Conservation (phyloP, 1,284 basidiomycete species). For the Fomitopsis betulina region DNA sequence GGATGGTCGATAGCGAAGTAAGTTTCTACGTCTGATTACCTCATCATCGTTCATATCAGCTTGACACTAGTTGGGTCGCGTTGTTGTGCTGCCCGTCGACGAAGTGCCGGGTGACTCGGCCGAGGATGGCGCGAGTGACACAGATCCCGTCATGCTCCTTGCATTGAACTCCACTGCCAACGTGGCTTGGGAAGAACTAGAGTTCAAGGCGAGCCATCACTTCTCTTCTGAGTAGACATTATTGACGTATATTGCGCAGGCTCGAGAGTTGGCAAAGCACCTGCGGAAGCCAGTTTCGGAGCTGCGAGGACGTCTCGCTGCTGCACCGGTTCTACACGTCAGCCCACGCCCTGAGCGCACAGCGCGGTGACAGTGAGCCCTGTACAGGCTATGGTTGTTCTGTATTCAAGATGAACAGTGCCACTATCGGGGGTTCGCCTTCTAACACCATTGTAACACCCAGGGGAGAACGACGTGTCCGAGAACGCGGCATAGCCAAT, state of each 20-base stretch:
- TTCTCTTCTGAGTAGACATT: background rate
- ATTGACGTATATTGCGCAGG: slow-evolving; percentile 33
- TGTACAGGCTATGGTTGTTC: too few relatives aligned
- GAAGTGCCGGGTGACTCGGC: slow-evolving; percentile 13
- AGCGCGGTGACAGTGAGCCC: slow-evolving; percentile 12
- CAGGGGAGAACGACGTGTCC: too few relatives aligned
- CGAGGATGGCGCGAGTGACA: slow-evolving; percentile 28
- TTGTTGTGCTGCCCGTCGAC: slow-evolving; percentile 60
- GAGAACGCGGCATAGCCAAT: background rate
- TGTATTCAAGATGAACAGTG: too few relatives aligned
- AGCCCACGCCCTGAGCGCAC: slow-evolving; percentile 20
- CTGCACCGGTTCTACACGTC: slow-evolving; percentile 21
- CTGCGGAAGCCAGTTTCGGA: slow-evolving; percentile 38
- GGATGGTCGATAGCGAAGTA: slow-evolving; percentile 75
- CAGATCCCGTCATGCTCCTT: slow-evolving; percentile 51
- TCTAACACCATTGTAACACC: too few relatives aligned
- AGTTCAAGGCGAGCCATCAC: slow-evolving; percentile 45
- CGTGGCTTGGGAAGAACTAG: slow-evolving; percentile 60
- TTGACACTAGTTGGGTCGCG: slow-evolving; percentile 52
- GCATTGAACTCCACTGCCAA: slow-evolving; percentile 57
- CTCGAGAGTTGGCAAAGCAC: slow-evolving; percentile 42
- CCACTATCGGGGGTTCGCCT: too few relatives aligned
- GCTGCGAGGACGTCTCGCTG: slow-evolving; percentile 30
- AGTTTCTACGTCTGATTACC: slow-evolving; percentile 10
- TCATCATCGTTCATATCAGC: background rate